Evolutionary conservation across 805 yeast genomes (phyloP).

Genomic region (Saturnispora silvae): DNA sequence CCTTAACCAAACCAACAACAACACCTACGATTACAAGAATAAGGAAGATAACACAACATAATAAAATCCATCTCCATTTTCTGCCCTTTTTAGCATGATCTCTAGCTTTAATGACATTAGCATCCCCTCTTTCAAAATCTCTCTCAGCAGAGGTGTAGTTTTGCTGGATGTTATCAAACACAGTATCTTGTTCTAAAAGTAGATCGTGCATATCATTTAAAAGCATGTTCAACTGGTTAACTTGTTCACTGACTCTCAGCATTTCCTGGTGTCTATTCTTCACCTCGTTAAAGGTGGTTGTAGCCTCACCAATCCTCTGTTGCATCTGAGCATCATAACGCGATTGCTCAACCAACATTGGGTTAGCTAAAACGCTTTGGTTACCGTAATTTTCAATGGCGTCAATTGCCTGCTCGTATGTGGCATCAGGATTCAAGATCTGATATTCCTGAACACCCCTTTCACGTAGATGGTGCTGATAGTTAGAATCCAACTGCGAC

Average conservation of each 20-base stretch:
- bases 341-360: constrained; percentile 45
- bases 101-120: constrained; percentile 79
- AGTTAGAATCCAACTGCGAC: constrained; percentile 70
- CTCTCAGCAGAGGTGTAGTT: constrained; percentile 68
- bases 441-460: constrained; percentile 77
- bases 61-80: constrained; percentile 76
- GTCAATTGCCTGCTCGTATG: constrained; percentile 69
- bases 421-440: constrained; percentile 69
- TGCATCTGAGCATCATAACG: constrained; percentile 7
- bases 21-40: constrained; percentile 37
- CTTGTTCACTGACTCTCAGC: constrained; percentile 79
- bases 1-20: constrained; percentile 40
- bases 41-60: constrained; percentile 38
- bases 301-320: constrained; percentile 75
- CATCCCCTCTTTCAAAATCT: constrained; percentile 85
- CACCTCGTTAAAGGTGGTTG: constrained; percentile 81
- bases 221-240: constrained; percentile 84
- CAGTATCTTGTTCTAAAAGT: constrained; percentile 85
- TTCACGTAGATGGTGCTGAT: constrained; percentile 42
- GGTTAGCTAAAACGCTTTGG: constrained; percentile 82
- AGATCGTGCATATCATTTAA: constrained; percentile 90
- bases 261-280: constrained; percentile 86
- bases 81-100: constrained; percentile 74
- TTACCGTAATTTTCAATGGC: constrained; percentile 74
- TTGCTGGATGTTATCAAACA: constrained; percentile 67